Base-by-base conservation (phyloP, 1,139 yeast species). In the Pneumocystis carinii region DNA sequence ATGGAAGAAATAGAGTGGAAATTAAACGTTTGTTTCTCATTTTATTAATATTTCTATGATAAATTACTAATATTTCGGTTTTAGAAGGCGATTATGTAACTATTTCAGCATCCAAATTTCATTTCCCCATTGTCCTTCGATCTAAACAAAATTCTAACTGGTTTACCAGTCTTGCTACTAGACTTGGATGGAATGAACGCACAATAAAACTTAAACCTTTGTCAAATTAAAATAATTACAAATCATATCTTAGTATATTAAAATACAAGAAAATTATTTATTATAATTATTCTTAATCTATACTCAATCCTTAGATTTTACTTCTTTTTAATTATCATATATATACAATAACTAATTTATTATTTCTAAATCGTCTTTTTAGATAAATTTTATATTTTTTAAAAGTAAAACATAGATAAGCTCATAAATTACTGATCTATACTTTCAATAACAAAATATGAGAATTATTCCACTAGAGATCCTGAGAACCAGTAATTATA, bases 1-100 rank as follows among this genome's bases (percentile, higher is more conserved):
- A 86, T 72, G 94, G 94, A n/a, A 83, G 83, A 67, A 83, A 82
- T 60, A 76, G 90, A 29, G 81, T 86, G 1, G 89, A 86, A 70
- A 75, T 86, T 61, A 70, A 74, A n/a, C 80, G 59, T 57, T 37
- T 8, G 59, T 39, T 57, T 57, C 38, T 15, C 14, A 19, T 37
- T 57, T 17, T 29, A 56, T 37, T 56, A 17, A 38, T 37, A 29
- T 57, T 37, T 48, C 24, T 24, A 2, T 24, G 12, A 48, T 24
- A 24, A 48, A 24, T 24, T 48, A 48, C 15, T 48, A 8, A 48
- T 48, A 48, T 48, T 39, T 37, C 12, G 5, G 12, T 29, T 37
- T 37, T 39, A 57, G 59, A 75, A 65, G 92, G 92, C 14, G 89
- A 85, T 72, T 85, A 84, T 69, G 81, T 86, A 53, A 82, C 88